A percentile compares a stretch with the other conserved stretches of the same genome.
phyloP scores from a whole-genome alignment of 768 basidiomycete species.

The Trichaptum fuscoviolaceum region DNA sequence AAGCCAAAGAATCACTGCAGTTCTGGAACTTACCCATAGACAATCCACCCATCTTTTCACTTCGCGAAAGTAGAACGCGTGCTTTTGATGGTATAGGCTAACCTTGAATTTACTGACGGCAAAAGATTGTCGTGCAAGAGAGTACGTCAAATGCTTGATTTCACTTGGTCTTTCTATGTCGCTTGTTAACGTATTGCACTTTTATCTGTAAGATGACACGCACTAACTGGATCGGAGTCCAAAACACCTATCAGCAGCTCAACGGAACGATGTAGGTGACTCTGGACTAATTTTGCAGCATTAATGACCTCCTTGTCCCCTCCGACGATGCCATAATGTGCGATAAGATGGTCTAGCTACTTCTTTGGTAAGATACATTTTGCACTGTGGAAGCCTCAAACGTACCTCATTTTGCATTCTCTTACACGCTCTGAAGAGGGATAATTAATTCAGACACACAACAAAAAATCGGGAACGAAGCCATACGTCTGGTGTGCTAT shows the following conservation, averaged over 20 bases:
- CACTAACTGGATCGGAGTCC: neutral
- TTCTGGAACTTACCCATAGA: neutral
- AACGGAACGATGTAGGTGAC: neutral
- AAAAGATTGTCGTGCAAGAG: neutral
- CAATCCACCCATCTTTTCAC: neutral
- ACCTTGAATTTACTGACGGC: neutral
- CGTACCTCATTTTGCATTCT: neutral
- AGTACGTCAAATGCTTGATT: neutral
- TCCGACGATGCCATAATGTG: neutral
- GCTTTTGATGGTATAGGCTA: neutral
- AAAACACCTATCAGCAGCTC: neutral
- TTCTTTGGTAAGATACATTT: neutral
- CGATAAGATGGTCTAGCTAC: neutral
- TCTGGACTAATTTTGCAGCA: neutral
- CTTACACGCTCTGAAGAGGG: too few species aligned
- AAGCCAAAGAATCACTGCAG: neutral
- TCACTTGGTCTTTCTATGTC: neutral
- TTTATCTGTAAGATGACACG: neutral
- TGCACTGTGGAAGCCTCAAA: neutral
- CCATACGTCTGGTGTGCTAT: neutral
- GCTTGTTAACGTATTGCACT: too few species aligned
- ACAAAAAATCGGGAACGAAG: neutral
- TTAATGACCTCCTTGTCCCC: neutral
- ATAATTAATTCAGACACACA: neutral
- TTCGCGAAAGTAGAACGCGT: neutral